Percentiles rank a stretch among this genome's conserved stretches.
Evolutionary conservation across 495 filamentous ascomycete species (phyloP).

Genomic region (Penicillium pancosmium): DNA sequence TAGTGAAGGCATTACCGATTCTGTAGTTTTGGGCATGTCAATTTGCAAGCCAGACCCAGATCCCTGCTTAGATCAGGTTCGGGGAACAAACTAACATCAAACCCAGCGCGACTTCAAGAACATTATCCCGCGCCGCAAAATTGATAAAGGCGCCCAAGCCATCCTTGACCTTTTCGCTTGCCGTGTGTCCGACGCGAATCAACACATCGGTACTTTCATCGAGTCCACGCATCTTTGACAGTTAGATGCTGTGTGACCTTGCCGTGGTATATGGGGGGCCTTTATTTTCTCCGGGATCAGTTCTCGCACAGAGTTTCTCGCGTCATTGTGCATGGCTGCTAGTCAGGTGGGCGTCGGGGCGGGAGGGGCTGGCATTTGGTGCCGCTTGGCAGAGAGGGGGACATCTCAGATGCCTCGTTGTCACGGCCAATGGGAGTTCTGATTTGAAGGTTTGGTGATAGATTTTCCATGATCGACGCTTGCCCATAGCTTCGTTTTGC

Average conservation of each 20-base stretch:
- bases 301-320: not conserved
- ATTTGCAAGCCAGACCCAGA: not conserved
- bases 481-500: not conserved
- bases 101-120: conserved; percentile 74
- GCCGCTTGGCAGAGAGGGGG: conserved; percentile 20
- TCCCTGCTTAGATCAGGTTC: not conserved
- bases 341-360: conserved; percentile 16
- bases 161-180: conserved; percentile 38
- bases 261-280: not conserved
- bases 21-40: conserved; percentile 35
- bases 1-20: conserved; percentile 71
- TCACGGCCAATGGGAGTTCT: conserved; percentile 1
- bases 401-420: conserved; percentile 1
- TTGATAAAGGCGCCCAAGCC: conserved; percentile 66
- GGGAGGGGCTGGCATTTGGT: conserved; percentile 5
- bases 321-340: conserved; percentile 19
- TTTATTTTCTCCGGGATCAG: conserved; percentile 2
- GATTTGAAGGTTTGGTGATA: not conserved
- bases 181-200: conserved; percentile 33
- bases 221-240: conserved; percentile 36
- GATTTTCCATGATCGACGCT: conserved; percentile 12
- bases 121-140: conserved; percentile 74
- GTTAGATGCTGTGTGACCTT: not conserved
- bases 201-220: conserved; percentile 32
- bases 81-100: conserved; percentile 59